Percentiles rank a stretch among this genome's conserved stretches.
These are phyloP conservation scores for Phytophthora macrochlamydospora DNA, from an alignment of 352 stramenopile genomes.

Conservation along the genomic window DNA sequence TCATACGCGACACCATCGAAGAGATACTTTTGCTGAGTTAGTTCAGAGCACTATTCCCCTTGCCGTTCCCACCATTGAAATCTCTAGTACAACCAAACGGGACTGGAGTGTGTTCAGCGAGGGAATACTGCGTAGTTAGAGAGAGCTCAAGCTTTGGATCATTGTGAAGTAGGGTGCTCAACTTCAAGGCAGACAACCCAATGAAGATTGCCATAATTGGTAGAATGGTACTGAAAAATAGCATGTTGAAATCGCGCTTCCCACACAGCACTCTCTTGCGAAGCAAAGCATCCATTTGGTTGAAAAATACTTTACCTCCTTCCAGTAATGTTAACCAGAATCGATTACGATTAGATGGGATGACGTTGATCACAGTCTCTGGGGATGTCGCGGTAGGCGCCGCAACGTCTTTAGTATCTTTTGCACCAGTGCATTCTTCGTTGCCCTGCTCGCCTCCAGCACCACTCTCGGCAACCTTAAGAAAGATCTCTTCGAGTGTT, in stretches of 20 bases:
- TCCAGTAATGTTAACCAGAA: neutral
- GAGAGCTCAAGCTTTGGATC: constrained; percentile 55
- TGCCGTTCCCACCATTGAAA: neutral
- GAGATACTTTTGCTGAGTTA: constrained; percentile 20
- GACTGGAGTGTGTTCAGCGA: constrained; percentile 40
- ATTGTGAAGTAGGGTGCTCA: constrained; percentile 52
- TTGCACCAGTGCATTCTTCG: neutral
- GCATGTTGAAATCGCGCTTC: constrained; percentile 64
- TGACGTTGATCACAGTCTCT: constrained; percentile 13
- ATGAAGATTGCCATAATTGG: constrained; percentile 72
- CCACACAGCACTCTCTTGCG: constrained; percentile 59
- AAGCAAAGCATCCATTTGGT: constrained; percentile 63
- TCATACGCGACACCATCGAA: constrained; percentile 29
- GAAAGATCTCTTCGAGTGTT: constrained; percentile 90
- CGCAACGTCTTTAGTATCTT: neutral
- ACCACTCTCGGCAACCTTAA: constrained; percentile 79
- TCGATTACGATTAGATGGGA: neutral
- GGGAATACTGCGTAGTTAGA: constrained; percentile 33
- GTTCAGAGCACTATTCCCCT: constrained; percentile 22
- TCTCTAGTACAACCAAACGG: constrained; percentile 49
- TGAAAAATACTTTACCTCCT: constrained; percentile 8
- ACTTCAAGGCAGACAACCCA: constrained; percentile 61
- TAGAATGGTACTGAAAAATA: constrained; percentile 78
- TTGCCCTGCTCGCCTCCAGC: neutral
- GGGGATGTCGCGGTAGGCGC: neutral